These are phyloP conservation scores for Castanea mollissima DNA, from an alignment of 306 rosid genomes.

Conservation along the genomic window DNA sequence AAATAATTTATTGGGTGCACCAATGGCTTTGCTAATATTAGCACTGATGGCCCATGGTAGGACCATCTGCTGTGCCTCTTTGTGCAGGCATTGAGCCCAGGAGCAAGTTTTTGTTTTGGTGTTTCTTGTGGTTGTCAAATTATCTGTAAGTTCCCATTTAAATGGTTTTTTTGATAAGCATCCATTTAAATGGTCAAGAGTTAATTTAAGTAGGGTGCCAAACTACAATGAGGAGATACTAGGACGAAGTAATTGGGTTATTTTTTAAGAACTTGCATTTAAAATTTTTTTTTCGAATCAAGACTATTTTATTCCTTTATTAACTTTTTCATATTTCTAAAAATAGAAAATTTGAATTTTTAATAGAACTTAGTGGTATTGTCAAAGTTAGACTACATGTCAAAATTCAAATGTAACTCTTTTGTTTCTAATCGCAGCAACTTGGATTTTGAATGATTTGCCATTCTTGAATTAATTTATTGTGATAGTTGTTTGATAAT, in stretches of 20 bases:
- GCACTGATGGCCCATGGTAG: neutral
- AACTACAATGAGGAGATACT: neutral
- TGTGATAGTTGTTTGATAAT: conserved; percentile 16
- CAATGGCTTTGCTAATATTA: neutral
- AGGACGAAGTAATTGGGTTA: neutral
- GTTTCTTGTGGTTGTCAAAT: neutral
- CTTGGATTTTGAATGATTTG: neutral
- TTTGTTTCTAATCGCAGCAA: neutral
- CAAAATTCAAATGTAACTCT: neutral
- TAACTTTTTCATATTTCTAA: neutral
- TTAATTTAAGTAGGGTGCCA: neutral
- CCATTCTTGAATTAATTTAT: neutral
- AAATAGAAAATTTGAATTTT: neutral
- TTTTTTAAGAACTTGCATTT: neutral
- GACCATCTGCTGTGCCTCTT: neutral
- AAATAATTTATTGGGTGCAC: neutral
- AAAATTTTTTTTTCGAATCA: neutral
- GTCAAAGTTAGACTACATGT: neutral
- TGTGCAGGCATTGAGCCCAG: neutral
- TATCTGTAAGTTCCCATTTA: neutral
- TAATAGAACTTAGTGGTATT: neutral
- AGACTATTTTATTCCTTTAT: neutral
- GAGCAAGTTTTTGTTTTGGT: neutral
- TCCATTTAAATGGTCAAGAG: neutral
- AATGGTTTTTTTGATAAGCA: no score